phyloP scores from a whole-genome alignment of 2,329 filamentous ascomycete species.

The Colletotrichum navitas region DNA sequence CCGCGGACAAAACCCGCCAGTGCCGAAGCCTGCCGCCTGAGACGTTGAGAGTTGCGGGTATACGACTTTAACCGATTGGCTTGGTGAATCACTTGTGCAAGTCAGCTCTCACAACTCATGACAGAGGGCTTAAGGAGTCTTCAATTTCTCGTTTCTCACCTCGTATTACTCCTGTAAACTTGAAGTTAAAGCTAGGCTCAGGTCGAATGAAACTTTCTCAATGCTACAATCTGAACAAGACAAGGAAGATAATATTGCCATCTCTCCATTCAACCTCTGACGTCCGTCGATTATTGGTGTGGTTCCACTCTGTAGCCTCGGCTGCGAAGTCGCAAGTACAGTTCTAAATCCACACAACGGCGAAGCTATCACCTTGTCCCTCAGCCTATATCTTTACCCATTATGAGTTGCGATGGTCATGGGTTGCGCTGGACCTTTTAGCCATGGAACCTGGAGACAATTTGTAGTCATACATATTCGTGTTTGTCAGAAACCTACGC shows the following conservation, averaged over 20 bases:
- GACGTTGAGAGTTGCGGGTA: neutral
- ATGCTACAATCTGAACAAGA: neutral
- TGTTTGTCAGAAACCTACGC: neutral
- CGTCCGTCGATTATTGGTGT: fast-evolving
- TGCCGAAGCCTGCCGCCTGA: neutral
- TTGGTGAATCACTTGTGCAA: constrained; percentile 9
- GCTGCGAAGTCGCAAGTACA: too few species aligned
- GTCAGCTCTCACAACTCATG: constrained; percentile 7
- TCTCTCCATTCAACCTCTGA: neutral
- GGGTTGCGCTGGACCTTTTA: neutral
- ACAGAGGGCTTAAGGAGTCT: constrained; percentile 4
- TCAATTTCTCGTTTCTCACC: neutral
- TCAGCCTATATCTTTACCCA: neutral
- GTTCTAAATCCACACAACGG: neutral
- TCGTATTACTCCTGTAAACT: neutral
- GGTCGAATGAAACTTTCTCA: neutral
- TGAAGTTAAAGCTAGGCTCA: neutral
- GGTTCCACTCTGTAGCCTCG: neutral
- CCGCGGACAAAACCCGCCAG: constrained; percentile 22
- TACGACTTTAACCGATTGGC: neutral
- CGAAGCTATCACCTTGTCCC: too few species aligned
- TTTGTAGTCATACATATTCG: neutral
- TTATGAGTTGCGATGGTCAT: neutral
- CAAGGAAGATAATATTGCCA: neutral
- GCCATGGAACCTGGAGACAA: constrained; percentile 9